Evolutionary conservation across 225 moss, liverwort and hornwort species (phyloP).

Genomic region (Pseudisothecium myosuroides): DNA sequence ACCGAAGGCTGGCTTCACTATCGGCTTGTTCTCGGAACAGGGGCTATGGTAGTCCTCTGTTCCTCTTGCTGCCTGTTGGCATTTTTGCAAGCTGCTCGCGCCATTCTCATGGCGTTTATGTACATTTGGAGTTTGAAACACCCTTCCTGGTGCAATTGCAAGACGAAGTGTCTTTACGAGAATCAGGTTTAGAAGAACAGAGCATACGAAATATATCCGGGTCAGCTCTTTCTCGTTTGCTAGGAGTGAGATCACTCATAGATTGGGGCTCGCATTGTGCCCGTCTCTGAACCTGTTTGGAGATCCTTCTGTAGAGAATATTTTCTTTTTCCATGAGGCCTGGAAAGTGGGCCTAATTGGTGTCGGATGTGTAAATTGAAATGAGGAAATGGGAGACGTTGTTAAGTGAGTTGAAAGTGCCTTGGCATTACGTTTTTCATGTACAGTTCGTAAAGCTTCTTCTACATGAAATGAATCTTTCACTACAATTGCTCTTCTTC

Average conservation of each 20-base stretch:
- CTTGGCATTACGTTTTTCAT: neutral
- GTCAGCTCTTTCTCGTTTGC: neutral
- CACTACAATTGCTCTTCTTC: neutral
- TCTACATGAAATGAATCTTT: neutral
- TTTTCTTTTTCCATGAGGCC: constrained; percentile 1
- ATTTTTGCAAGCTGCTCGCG: neutral
- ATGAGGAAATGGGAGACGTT: neutral
- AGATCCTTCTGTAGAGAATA: constrained; percentile 5
- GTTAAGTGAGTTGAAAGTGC: neutral
- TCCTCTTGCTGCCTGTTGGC: neutral
- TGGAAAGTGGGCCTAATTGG: neutral
- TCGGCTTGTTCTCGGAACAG: neutral
- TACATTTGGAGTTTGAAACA: neutral
- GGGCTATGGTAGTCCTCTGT: neutral
- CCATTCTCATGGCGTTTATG: neutral
- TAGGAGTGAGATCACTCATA: neutral
- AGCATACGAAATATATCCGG: neutral
- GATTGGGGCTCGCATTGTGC: constrained; percentile 26
- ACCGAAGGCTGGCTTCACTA: neutral
- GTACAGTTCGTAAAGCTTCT: neutral
- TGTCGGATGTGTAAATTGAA: constrained; percentile 9
- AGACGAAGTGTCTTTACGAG: neutral
- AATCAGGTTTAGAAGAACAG: neutral
- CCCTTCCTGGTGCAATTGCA: neutral
- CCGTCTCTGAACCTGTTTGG: neutral